Evolutionary conservation across 352 stramenopile species (phyloP), one percentile per base, ranked within the genome.

Genomic region (Pythium scleroteichum): DNA sequence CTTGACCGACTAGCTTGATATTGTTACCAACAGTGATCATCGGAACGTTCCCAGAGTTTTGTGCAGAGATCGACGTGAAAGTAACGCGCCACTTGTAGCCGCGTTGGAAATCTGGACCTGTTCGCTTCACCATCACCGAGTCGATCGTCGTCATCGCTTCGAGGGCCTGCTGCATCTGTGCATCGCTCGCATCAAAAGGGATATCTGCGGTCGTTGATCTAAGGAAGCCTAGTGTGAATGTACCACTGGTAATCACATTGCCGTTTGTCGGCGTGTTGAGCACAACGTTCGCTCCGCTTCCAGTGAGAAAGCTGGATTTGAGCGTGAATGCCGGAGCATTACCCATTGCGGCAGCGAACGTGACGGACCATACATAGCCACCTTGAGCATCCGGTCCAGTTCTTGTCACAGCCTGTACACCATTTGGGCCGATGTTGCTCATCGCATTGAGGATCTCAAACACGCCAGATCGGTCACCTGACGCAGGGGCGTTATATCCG

Each of bases 301-400:
- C 82, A 2, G 79, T 93, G 22, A 95, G 68, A 39, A 87, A 87
- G 41, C 57, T 89, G 22, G 75, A 87, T 39, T 74, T 72, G 52
- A 95, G 69, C 38, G 70, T 87, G 10, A 93, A 51, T 50, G 75
- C 51, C 5, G 82, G 83, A 16, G 85, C 66, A 53, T 94, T 69
- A 7, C 81, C 78, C 79, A 94, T 88, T 6, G 69, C 49, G 3
- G 72, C 59, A 3, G 66, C 73, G 35, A 98, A 98, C 14, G 72
- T 92, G 32, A 99, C 72, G n/a, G 71, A 89, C 94, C 95, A 98
- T 46, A 81, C 96, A 76, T 95, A 97, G 5, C 92, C 93, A 40
- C 87, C 88, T 56, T 97, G 79, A 3, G 81, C 68, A 59, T 97
- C 88, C 1, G 84, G 73, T 5, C 59, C 63, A n/a, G 75, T 72